Evolutionary conservation across 1,284 basidiomycete genomes (phyloP), one percentile per base, ranked within the genome.

Genomic region (Mycena citricolor): DNA sequence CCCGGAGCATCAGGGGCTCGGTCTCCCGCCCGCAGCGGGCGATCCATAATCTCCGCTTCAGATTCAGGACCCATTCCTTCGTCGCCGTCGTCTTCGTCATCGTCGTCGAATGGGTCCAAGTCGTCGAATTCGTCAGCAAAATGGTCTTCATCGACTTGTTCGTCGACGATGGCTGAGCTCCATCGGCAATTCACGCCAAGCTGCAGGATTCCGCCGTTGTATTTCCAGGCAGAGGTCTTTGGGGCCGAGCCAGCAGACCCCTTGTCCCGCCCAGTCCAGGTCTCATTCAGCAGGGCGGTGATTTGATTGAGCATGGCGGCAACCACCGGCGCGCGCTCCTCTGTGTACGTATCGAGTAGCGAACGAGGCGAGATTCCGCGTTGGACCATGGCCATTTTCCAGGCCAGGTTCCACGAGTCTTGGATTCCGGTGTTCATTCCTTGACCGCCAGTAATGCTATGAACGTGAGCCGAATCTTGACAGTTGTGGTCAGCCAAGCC

Each of bases 361-460:
- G 57, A 49, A 1, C 30, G 16, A 0, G 62, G 53, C 4, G 71
- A 56, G 21, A 63, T 48, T 3, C 59, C 59, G 23, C 67, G 66
- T 23, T 61, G 41, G 21, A 68, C 68, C 7, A 70, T 52, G 5
- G 66, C 58, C 19, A 73, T 41, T 36, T 74, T 73, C 71, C 70
- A 74, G 0, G 55, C 63, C 2, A 73, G 53, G 43, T 73, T 74
- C 40, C 65, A 58, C 2, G 67, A 55, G 49, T 74, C 70, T 45
- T 71, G 69, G 8, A 71, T 55, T 17, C 62, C 51, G 0, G 64
- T 57, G 36, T 73, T 74, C 24, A 71, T 50, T 11, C 70, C 73
- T 44, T 49, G 57, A 5, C 54, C 57, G 10, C 62, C 61, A 8
- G 56, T 55, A 5, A 59, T 56, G 32, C 54, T 58, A 35, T 64